Evolutionary conservation across 2,329 filamentous ascomycete species (phyloP).

Genomic region (Colletotrichum scovillei): DNA sequence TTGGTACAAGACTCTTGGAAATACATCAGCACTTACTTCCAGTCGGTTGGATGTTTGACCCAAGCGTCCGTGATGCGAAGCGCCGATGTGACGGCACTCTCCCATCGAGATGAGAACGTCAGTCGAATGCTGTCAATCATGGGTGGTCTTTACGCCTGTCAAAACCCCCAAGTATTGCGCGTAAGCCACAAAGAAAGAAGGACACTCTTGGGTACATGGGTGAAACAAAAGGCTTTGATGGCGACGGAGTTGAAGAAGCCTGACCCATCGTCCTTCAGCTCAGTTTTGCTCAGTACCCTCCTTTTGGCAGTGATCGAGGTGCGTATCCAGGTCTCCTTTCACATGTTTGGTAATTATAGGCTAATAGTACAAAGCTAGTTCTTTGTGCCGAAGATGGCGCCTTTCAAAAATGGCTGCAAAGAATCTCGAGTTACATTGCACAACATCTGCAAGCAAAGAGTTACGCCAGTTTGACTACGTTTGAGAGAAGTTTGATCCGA

Average conservation of each 20-base stretch:
- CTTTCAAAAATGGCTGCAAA: slow-evolving; percentile 9
- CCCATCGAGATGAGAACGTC: slow-evolving; percentile 6
- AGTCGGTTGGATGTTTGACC: background rate
- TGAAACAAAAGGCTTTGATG: background rate
- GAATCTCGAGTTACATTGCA: background rate
- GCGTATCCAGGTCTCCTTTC: too few species aligned
- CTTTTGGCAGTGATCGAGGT: slow-evolving; percentile 10
- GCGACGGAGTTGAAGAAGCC: background rate
- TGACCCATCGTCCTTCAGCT: background rate
- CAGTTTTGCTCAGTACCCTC: background rate
- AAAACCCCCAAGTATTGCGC: background rate
- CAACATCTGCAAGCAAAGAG: background rate
- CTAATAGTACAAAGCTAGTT: slow-evolving; percentile 1
- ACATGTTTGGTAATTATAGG: too few species aligned
- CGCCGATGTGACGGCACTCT: slow-evolving; percentile 2
- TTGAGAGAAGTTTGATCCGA: background rate
- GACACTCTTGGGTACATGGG: background rate
- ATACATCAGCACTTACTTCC: slow-evolving; percentile 17
- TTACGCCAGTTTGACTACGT: background rate
- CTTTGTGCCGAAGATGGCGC: background rate
- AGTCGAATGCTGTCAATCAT: slow-evolving; percentile 17
- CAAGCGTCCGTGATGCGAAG: background rate
- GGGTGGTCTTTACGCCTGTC: slow-evolving; percentile 12
- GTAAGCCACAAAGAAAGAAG: background rate
- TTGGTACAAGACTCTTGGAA: slow-evolving; percentile 11